A percentile compares a stretch with the other conserved stretches of the same genome.
Conservation (phyloP, 2,329 filamentous ascomycete genomes). For the Furcasterigmium sp. region DNA sequence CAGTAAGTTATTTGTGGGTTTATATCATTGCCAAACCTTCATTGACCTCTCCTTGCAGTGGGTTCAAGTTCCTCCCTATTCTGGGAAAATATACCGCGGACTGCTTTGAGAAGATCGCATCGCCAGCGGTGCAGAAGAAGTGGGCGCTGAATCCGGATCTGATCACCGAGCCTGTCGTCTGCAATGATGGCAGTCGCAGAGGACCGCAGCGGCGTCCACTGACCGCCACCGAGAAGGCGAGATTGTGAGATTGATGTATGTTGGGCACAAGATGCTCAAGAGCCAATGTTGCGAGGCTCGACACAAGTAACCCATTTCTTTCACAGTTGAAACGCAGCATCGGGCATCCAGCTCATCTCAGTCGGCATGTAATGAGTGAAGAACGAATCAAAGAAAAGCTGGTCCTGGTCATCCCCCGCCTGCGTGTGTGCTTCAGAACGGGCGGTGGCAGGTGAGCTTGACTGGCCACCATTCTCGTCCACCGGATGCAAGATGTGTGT, state of each 20-base stretch:
- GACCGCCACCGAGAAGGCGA: not conserved
- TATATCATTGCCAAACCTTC: not conserved
- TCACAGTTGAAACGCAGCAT: no score
- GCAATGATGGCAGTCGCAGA: not conserved
- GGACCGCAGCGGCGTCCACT: not conserved
- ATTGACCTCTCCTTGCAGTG: slow-evolving; percentile 11
- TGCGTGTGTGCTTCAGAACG: not conserved
- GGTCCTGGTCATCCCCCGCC: not conserved
- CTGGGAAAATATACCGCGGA: slow-evolving; percentile 20
- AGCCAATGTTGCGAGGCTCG: no score
- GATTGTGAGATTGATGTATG: not conserved
- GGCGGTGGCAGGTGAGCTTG: not conserved
- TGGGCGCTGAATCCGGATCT: slow-evolving; percentile 18
- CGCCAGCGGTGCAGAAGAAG: slow-evolving; percentile 17
- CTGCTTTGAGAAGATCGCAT: slow-evolving; percentile 23
- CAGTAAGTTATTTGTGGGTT: slow-evolving; percentile 19
- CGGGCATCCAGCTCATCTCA: not conserved
- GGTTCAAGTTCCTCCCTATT: slow-evolving; percentile 19
- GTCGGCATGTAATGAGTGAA: not conserved
- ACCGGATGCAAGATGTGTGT: not conserved
- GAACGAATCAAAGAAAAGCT: not conserved
- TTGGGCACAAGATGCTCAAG: no score
- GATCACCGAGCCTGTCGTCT: not conserved
- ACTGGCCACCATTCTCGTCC: not conserved
- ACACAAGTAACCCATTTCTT: no score